Base-by-base conservation (phyloP, 2,329 filamentous ascomycete genomes). In the Ophiosphaerella herpotricha region DNA sequence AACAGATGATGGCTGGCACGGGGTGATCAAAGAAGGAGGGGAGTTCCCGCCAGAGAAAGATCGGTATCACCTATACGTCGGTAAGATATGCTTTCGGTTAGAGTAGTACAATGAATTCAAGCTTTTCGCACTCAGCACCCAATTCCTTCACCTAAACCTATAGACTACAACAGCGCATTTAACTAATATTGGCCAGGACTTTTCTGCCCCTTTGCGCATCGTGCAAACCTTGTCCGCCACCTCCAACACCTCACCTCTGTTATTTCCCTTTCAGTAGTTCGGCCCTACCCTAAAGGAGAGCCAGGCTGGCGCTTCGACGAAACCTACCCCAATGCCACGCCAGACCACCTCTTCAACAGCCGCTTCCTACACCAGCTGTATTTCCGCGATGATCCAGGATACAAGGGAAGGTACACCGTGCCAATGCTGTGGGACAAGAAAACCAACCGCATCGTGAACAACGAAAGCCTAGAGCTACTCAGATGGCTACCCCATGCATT, bases 161-260 rank as follows among this genome's bases (percentile, higher is more conserved):
- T 7, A 7, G 7, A 29, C 7, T 11, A 29, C 26, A 29, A 29
- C 7, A 29, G 7, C 11, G 6, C 26, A 29, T 29, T 29, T 11
- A n/a, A 2, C 40, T 50, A 7, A 48, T n/a, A 1, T 6, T 11
- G n/a, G 14, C 2, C 21, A 78, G 81, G 83, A 16, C 77, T 86
- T 24, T 87, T 87, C 72, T 87, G 84, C 59, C 85, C 84, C 2
- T 87, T 86, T 57, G 84, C 85, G 2, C 85, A 87, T 61, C 79
- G 84, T 9, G 80, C 71, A 13, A 85, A 84, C 57, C 70, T 87
- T 9, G 75, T 83, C 7, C 77, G 83, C 5, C 76, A 84, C 41
- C 73, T 87, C 41, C 84, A 85, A 61, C 80, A 81, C 31, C 76
- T 87, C 2, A 74, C 80, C 31, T 68, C 78, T 9, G 73, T 81